Evolutionary conservation across 2,329 filamentous ascomycete genomes (phyloP).

Genomic region (Penicillium griseofulvum): DNA sequence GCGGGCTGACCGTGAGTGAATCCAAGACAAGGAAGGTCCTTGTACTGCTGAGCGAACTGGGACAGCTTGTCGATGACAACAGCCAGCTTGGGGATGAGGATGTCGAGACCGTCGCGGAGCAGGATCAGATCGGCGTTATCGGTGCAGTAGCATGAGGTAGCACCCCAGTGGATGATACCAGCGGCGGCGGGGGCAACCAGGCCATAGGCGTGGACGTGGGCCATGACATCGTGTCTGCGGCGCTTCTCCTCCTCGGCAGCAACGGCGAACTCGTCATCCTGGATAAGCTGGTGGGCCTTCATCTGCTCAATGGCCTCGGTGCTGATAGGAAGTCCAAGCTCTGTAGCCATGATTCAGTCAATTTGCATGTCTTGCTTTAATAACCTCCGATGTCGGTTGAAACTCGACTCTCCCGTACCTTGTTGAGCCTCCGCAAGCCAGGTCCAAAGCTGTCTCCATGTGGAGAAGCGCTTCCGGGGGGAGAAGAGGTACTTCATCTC

Average conservation of each 20-base stretch:
- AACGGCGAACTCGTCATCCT: constrained; percentile 73
- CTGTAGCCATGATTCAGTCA: constrained; percentile 37
- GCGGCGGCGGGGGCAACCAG: constrained; percentile 71
- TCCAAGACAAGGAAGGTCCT: constrained; percentile 68
- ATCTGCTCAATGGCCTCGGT: constrained; percentile 74
- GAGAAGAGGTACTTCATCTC: constrained; percentile 82
- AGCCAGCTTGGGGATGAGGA: constrained; percentile 75
- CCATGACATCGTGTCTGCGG: constrained; percentile 64
- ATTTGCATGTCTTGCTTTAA: constrained; percentile 13
- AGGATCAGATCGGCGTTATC: constrained; percentile 79
- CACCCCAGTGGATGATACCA: constrained; percentile 78
- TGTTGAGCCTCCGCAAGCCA: constrained; percentile 78
- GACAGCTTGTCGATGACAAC: constrained; percentile 73
- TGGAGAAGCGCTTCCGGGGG: constrained; percentile 69
- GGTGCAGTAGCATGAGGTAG: constrained; percentile 58
- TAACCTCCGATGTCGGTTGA: constrained; percentile 15
- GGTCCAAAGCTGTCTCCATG: constrained; percentile 84
- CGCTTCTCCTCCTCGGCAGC: constrained; percentile 74
- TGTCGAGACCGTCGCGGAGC: constrained; percentile 68
- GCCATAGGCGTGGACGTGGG: constrained; percentile 73
- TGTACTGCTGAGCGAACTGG: constrained; percentile 70
- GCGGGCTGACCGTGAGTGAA: constrained; percentile 68
- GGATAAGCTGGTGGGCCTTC: constrained; percentile 68
- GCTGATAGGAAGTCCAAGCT: constrained; percentile 73
- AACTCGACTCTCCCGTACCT: constrained; percentile 27